Evolutionary conservation across 2,329 filamentous ascomycete genomes (phyloP).

Genomic region (Fusarium drepaniforme): DNA sequence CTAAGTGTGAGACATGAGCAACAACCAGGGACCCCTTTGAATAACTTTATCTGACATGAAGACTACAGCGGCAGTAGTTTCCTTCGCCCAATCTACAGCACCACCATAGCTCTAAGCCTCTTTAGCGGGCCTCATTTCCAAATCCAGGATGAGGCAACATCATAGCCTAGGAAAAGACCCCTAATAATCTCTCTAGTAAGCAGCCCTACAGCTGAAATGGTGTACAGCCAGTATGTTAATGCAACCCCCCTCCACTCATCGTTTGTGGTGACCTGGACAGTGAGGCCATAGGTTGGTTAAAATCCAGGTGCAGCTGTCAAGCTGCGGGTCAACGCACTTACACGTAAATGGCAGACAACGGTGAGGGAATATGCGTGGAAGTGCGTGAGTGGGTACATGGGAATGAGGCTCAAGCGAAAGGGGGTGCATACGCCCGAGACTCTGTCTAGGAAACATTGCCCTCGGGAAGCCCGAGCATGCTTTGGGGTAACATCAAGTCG

Average conservation of each 20-base stretch:
- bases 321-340: not conserved
- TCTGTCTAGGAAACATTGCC: not conserved
- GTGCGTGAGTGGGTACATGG: not conserved
- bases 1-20: not conserved
- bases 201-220: not conserved
- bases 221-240: not conserved
- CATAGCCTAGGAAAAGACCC: not conserved
- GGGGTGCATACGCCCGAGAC: not conserved
- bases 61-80: not conserved
- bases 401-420: not conserved
- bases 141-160: not conserved
- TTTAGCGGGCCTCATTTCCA: not conserved
- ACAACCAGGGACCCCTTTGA: not conserved
- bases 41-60: not conserved
- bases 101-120: not conserved
- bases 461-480: not conserved
- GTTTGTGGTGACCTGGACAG: not conserved
- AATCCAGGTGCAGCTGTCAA: not conserved
- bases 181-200: not conserved
- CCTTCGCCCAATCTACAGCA: not conserved
- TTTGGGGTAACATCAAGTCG: not conserved
- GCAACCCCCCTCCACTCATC: not conserved
- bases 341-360: not conserved
- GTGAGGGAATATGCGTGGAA: not conserved
- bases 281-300: not conserved